Evolutionary conservation across 352 stramenopile genomes (phyloP), one percentile per base, ranked within the genome.

Genomic region (Phytopythium vexans): DNA sequence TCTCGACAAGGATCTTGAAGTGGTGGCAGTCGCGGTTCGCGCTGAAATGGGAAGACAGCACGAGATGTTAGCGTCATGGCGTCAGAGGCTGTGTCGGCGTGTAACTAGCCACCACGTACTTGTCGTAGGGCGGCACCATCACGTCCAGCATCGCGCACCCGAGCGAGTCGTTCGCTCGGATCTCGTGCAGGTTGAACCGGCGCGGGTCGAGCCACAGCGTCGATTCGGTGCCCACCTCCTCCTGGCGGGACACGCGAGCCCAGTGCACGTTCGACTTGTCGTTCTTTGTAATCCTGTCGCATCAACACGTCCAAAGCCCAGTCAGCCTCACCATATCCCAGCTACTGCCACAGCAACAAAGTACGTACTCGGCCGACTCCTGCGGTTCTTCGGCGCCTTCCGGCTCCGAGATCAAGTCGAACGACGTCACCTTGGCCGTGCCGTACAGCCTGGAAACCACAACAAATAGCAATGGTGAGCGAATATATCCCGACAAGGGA

Each of bases 71-170:
- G 41, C 9, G 15, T 10, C 9, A 11, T 9, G 15, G 9, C 9
- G 1, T 12, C 41, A 21, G 9, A 21, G 37, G 37, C 37, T 41
- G 37, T 15, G 10, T 47, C 21, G 21, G 21, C 21, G 21, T 27
- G 21, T 27, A 27, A 27, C 21, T 27, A 27, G 21, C 21, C 3
- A 37, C 40, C 15, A 72, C 72, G 54, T 70, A 89, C 79, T 91
- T 91, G 65, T 93, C 77, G 68, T 93, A 93, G 9, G 83, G 83
- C n/a, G 83, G 83, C 34, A 93, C 78, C 81, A 90, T 93, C 49
- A 93, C 83, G 41, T 93, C 83, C 36, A 93, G 63, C 46, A 93
- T 58, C 9, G 83, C 83, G 51, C 83, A 93, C 6, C 83, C 83
- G 44, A 88, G 88, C 6, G 77, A 64, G 12, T 70, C 71, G 45